phyloP scores from a whole-genome alignment of 768 basidiomycete species.

The Trametes meyenii region DNA sequence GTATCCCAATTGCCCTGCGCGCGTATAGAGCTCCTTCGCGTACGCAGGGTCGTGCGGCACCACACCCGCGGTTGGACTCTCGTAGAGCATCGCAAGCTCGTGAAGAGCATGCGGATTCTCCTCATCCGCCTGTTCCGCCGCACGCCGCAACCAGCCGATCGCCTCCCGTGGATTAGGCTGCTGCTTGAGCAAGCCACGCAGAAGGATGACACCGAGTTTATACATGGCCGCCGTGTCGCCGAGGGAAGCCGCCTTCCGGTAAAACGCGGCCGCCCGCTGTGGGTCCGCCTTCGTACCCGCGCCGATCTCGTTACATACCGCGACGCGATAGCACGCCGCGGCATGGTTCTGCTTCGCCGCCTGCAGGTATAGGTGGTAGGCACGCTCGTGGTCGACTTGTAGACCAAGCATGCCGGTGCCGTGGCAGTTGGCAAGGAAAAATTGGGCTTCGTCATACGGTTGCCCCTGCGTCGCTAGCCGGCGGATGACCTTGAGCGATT shows the following conservation, averaged over 20 bases:
- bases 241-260: constrained; percentile 93
- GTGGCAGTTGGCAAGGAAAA: constrained; percentile 96
- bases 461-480: constrained; percentile 91
- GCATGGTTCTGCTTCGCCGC: constrained; percentile 98
- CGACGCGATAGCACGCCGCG: constrained; percentile 92
- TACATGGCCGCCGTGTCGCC: constrained; percentile 99
- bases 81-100: constrained; percentile 89
- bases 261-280: constrained; percentile 89
- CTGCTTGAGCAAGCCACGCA: constrained; percentile 83
- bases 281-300: constrained; percentile 92
- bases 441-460: constrained; percentile 95
- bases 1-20: constrained; percentile 92
- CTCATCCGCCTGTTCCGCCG: constrained; percentile 96
- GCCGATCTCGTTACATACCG: constrained; percentile 98
- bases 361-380: constrained; percentile 96
- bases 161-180: constrained; percentile 88
- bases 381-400: constrained; percentile 95
- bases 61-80: constrained; percentile 63
- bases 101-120: constrained; percentile 98
- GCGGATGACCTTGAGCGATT: constrained; percentile 91
- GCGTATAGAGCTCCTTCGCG: constrained; percentile 84
- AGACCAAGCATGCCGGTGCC: constrained; percentile 96
- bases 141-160: constrained; percentile 90
- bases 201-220: constrained; percentile 97
- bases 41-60: constrained; percentile 81